phyloP scores from a whole-genome alignment of 2,329 filamentous ascomycete species.

The Xylariaceae sp. region DNA sequence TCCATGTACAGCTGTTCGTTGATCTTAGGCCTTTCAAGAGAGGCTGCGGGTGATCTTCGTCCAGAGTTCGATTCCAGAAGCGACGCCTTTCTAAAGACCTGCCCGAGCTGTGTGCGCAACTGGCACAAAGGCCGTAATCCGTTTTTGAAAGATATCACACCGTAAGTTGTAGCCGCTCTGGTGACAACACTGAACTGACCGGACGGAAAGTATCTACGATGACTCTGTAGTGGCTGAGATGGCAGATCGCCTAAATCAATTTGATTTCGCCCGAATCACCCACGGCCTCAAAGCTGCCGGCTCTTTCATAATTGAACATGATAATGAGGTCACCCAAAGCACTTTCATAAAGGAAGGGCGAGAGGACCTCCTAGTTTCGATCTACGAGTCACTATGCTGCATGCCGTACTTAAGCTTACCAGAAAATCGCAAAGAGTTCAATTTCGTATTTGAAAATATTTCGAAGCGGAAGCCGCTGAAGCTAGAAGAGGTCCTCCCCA shows the following conservation, averaged over 20 bases:
- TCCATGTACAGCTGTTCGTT: constrained; percentile 71
- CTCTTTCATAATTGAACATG: constrained; percentile 53
- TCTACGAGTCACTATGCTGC: constrained; percentile 89
- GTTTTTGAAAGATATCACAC: constrained; percentile 66
- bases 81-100: constrained; percentile 64
- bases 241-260: constrained; percentile 60
- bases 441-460: constrained; percentile 81
- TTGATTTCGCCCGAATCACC: constrained; percentile 67
- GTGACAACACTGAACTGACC: constrained; percentile 11
- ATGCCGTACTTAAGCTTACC: constrained; percentile 72
- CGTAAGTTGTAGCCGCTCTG: constrained; percentile 49
- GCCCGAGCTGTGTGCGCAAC: constrained; percentile 73
- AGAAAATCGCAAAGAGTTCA: constrained; percentile 66
- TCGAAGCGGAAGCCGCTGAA: constrained; percentile 81
- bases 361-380: constrained; percentile 71
- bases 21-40: constrained; percentile 69
- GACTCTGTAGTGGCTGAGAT: constrained; percentile 60
- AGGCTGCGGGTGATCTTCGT: constrained; percentile 64
- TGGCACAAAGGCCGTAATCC: constrained; percentile 74
- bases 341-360: constrained; percentile 51
- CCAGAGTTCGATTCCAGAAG: constrained; percentile 64
- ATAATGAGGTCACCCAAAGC: constrained; percentile 47
- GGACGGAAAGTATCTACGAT: constrained; percentile 41
- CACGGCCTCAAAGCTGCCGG: constrained; percentile 63
- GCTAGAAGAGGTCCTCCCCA: constrained; percentile 75